Evolutionary conservation across 1,284 basidiomycete genomes (phyloP).

Genomic region (Sporisorium exsertum): DNA sequence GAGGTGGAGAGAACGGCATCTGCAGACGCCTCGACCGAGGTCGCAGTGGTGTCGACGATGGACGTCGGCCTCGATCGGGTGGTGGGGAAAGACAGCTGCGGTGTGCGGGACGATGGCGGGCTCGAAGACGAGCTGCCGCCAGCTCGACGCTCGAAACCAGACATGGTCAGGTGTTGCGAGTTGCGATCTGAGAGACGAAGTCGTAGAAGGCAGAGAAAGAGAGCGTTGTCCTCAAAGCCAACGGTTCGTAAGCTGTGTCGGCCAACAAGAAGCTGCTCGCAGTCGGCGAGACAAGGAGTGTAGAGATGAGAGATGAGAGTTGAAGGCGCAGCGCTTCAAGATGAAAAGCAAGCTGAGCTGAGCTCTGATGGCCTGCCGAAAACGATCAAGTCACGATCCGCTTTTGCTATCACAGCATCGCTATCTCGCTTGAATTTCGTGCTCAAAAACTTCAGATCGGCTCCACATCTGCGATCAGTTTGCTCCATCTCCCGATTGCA

Average conservation of each 20-base stretch:
- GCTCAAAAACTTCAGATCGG: slow-evolving; percentile 3
- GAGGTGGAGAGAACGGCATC: slow-evolving; percentile 40
- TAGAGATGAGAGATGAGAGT: not conserved
- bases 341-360: slow-evolving; percentile 1
- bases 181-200: not conserved
- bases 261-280: not conserved
- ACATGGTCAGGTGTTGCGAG: slow-evolving; percentile 14
- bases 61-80: slow-evolving; percentile 41
- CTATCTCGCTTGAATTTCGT: not conserved
- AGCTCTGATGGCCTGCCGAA: not conserved
- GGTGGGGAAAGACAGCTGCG: slow-evolving; percentile 35
- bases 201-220: too few relatives aligned
- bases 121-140: slow-evolving; percentile 22
- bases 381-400: slow-evolving; percentile 2
- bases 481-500: too few relatives aligned
- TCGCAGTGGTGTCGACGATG: slow-evolving; percentile 36
- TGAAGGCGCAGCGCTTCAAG: not conserved
- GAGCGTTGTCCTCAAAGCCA: not conserved
- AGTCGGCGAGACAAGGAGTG: not conserved
- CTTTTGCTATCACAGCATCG: not conserved
- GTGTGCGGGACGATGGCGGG: slow-evolving; percentile 24
- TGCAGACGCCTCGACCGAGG: slow-evolving; percentile 19
- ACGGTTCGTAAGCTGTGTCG: not conserved
- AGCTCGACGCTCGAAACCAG: slow-evolving; percentile 12
- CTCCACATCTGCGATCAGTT: too few relatives aligned